Conservation (phyloP, 768 basidiomycete genomes). For the Astraeus odoratus region DNA sequence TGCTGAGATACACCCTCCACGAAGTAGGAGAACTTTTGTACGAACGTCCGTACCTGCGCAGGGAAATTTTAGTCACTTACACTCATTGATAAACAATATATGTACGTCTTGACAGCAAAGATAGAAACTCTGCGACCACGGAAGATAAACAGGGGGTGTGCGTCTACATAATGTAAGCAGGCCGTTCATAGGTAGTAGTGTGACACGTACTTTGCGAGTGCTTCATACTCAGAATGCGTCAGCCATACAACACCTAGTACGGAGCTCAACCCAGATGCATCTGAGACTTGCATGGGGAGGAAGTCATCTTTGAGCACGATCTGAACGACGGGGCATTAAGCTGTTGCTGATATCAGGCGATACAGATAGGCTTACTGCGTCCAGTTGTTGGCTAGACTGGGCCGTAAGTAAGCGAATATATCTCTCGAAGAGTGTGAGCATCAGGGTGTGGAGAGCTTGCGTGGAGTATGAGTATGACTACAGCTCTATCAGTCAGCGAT, state of each 20-base stretch:
- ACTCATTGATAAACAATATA: neutral
- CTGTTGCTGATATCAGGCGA: neutral
- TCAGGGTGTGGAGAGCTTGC: slow-evolving; percentile 71
- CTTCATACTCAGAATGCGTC: slow-evolving; percentile 53
- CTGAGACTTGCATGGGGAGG: slow-evolving; percentile 74
- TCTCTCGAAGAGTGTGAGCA: slow-evolving; percentile 85
- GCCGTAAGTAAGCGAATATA: slow-evolving; percentile 77
- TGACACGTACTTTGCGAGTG: slow-evolving; percentile 43
- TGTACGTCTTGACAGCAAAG: slow-evolving; percentile 84
- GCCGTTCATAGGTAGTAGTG: neutral
- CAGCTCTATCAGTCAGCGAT: slow-evolving; percentile 5
- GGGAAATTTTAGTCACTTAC: slow-evolving; percentile 1
- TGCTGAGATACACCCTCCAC: slow-evolving; percentile 92
- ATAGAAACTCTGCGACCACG: slow-evolving; percentile 95
- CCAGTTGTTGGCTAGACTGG: slow-evolving; percentile 77
- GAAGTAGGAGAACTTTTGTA: slow-evolving; percentile 94
- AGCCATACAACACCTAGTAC: slow-evolving; percentile 85
- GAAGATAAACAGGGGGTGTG: slow-evolving; percentile 62
- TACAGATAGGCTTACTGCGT: slow-evolving; percentile 46
- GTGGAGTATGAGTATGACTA: slow-evolving; percentile 87
- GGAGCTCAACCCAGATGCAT: slow-evolving; percentile 53
- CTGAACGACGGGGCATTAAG: slow-evolving; percentile 32
- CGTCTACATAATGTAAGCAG: slow-evolving; percentile 35
- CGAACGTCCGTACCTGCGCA: slow-evolving; percentile 73
- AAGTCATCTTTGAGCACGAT: slow-evolving; percentile 84